phyloP scores from a whole-genome alignment of 2,329 filamentous ascomycete species.

The Amphichorda felina region DNA sequence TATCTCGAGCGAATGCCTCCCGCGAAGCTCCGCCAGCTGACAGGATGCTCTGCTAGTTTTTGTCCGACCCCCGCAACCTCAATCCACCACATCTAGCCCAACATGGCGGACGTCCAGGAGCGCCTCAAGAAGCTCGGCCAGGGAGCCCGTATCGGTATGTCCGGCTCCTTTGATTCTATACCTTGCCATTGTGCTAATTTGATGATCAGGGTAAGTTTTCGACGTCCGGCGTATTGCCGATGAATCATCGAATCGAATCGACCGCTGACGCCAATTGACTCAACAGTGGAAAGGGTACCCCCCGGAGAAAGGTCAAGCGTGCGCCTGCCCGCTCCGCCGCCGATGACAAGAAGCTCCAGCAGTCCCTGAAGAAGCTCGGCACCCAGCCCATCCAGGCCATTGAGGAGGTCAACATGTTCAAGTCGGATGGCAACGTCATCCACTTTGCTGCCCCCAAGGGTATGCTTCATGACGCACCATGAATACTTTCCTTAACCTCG shows the following conservation, averaged over 20 bases:
- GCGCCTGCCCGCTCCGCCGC: conserved; percentile 83
- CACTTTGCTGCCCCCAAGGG: conserved; percentile 98
- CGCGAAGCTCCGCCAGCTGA: neutral
- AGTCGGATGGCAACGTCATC: conserved; percentile 98
- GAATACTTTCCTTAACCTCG: no score
- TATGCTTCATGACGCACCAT: conserved; percentile 34
- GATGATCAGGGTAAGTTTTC: conserved; percentile 22
- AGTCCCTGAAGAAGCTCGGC: conserved; percentile 97
- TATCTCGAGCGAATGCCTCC: neutral
- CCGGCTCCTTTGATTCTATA: conserved; percentile 1
- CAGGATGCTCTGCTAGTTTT: conserved; percentile 3
- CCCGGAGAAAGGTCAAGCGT: conserved; percentile 97
- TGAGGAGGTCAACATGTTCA: conserved; percentile 99
- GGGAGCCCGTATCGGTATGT: conserved; percentile 56
- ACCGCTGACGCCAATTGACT: conserved; percentile 13
- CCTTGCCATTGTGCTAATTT: conserved; percentile 7
- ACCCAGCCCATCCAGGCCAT: conserved; percentile 99
- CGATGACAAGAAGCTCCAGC: conserved; percentile 99
- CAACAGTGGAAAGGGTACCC: conserved; percentile 85
- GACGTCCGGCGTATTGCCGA: conserved; percentile 2
- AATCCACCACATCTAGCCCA: conserved; percentile 17
- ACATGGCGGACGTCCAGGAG: conserved; percentile 45
- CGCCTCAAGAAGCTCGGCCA: conserved; percentile 46
- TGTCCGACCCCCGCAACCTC: conserved; percentile 15
- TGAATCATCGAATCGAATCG: neutral